A percentile compares a stretch with the other conserved stretches of the same genome.
phyloP scores from a whole-genome alignment of 2,329 filamentous ascomycete genomes.

The Fusarium newnesense region DNA sequence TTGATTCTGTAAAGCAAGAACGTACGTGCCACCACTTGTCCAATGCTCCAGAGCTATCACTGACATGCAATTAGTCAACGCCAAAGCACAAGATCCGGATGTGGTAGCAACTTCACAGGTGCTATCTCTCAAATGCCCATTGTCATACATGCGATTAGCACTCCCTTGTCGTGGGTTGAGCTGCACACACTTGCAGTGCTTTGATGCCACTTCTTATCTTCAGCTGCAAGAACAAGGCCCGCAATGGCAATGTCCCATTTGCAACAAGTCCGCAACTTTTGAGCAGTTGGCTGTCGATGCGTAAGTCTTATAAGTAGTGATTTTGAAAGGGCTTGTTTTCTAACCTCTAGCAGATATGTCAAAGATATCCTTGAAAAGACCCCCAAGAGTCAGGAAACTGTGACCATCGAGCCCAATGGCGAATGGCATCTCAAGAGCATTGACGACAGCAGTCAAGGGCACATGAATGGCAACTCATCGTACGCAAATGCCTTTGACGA shows the following conservation, averaged over 20 bases:
- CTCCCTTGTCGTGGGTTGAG: slow-evolving; percentile 81
- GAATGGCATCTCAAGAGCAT: slow-evolving; percentile 68
- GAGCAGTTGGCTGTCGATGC: slow-evolving; percentile 88
- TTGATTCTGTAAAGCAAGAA: slow-evolving; percentile 83
- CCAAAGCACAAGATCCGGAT: slow-evolving; percentile 85
- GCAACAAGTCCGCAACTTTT: slow-evolving; percentile 84
- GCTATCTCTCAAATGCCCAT: slow-evolving; percentile 90
- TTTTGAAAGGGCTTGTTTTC: neutral
- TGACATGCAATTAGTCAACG: slow-evolving; percentile 69
- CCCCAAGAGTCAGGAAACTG: slow-evolving; percentile 77
- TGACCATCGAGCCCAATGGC: slow-evolving; percentile 89
- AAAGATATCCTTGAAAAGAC: slow-evolving; percentile 85
- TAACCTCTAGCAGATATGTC: slow-evolving; percentile 72
- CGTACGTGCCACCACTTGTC: slow-evolving; percentile 66
- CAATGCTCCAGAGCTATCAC: neutral
- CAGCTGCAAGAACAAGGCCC: slow-evolving; percentile 96
- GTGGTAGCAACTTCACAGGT: slow-evolving; percentile 89
- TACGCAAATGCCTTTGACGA: slow-evolving; percentile 46
- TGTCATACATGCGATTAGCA: slow-evolving; percentile 84
- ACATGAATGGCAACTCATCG: slow-evolving; percentile 44
- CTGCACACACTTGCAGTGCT: slow-evolving; percentile 93
- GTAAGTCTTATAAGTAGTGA: slow-evolving; percentile 58
- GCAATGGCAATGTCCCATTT: slow-evolving; percentile 96
- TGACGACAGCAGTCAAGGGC: slow-evolving; percentile 45
- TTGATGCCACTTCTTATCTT: slow-evolving; percentile 91